A percentile compares a stretch with the other conserved stretches of the same genome.
Conservation (phyloP, 2,329 filamentous ascomycete genomes). For the Fusarium papillatum region DNA sequence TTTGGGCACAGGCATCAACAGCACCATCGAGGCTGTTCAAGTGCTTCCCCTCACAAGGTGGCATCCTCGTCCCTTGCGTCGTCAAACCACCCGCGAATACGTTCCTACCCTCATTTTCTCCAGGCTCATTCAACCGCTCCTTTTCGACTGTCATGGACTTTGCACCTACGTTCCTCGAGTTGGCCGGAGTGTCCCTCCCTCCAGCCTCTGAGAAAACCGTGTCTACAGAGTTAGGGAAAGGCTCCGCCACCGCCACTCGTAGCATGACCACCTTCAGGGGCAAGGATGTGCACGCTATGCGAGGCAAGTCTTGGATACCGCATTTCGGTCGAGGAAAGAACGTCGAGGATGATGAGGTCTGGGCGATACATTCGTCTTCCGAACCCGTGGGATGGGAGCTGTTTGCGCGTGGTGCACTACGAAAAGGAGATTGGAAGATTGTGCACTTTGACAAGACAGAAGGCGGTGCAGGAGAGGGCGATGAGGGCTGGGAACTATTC, state of each 20-base stretch:
- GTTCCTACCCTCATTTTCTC: background rate
- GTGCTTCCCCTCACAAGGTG: constrained; percentile 59
- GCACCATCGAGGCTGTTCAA: constrained; percentile 53
- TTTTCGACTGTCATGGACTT: background rate
- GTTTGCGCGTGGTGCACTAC: constrained; percentile 48
- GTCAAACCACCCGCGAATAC: constrained; percentile 44
- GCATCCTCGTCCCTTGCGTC: constrained; percentile 65
- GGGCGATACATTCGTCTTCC: background rate
- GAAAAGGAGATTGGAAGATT: constrained; percentile 52
- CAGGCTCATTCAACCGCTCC: background rate
- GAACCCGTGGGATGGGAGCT: constrained; percentile 39
- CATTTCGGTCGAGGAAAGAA: background rate
- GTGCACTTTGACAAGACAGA: constrained; percentile 44
- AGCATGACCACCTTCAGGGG: constrained; percentile 50
- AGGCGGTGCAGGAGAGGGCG: constrained; percentile 32
- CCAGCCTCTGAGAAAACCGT: background rate
- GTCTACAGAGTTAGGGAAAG: background rate
- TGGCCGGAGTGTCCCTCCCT: background rate
- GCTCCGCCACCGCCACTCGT: background rate
- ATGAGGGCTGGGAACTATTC: constrained; percentile 34
- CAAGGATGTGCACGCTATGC: constrained; percentile 63
- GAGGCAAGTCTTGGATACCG: constrained; percentile 51
- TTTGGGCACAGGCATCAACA: constrained; percentile 48
- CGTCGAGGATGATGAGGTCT: background rate
- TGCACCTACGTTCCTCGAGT: background rate